Evolutionary conservation across 345 rosid genomes (phyloP).

Genomic region (Turnera subulata): DNA sequence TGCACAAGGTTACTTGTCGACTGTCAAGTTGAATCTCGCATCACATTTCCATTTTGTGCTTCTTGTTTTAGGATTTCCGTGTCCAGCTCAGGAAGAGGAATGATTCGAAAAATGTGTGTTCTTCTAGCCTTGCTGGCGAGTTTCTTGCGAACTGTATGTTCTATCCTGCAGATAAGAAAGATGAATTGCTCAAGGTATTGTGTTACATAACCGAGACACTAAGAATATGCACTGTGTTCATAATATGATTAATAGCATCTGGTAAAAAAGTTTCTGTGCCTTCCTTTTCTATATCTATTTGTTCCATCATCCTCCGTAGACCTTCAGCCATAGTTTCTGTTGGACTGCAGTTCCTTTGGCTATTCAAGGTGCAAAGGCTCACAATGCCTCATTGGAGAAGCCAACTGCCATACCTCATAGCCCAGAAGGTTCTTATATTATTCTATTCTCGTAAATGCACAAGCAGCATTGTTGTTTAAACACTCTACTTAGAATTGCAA

Average conservation of each 20-base stretch:
- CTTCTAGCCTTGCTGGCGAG: conserved; percentile 60
- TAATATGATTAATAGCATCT: too few species aligned
- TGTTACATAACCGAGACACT: neutral
- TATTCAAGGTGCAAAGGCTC: conserved; percentile 80
- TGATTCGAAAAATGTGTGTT: conserved; percentile 63
- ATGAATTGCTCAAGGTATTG: conserved; percentile 84
- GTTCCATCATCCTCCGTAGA: too few species aligned
- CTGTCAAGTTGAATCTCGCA: neutral
- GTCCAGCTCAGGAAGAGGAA: conserved; percentile 55
- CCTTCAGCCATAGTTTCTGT: neutral
- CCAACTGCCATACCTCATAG: conserved; percentile 70
- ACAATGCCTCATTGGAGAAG: conserved; percentile 84
- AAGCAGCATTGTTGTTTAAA: too few species aligned
- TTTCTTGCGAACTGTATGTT: conserved; percentile 87
- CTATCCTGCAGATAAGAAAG: conserved; percentile 80
- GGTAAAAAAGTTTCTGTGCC: too few species aligned
- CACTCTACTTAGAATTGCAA: too few species aligned
- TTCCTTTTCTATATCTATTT: neutral
- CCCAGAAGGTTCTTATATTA: conserved; percentile 52
- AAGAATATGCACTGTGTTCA: too few species aligned
- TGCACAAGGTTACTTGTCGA: too few species aligned
- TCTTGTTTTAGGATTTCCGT: conserved; percentile 60
- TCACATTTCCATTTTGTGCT: neutral
- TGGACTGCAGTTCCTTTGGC: conserved; percentile 72
- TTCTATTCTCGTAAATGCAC: neutral